A percentile compares a stretch with the other conserved stretches of the same genome.
phyloP scores from a whole-genome alignment of 345 rosid genomes.

The Aquilaria malaccensis region DNA sequence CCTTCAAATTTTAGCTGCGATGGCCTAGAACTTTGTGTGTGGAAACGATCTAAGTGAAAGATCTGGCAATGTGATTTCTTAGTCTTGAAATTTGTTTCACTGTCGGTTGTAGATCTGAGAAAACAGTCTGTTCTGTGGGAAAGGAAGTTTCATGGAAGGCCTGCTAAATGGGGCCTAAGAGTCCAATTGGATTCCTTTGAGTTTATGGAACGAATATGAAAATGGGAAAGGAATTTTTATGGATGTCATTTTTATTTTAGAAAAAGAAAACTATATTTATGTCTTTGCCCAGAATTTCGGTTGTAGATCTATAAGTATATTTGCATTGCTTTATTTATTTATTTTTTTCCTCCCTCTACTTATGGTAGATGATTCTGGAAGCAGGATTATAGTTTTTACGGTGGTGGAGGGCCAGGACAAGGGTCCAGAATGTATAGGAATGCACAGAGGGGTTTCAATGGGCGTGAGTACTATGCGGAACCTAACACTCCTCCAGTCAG shows the following conservation, averaged over 20 bases:
- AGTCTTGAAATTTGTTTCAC: too few species aligned
- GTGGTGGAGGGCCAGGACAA: slow-evolving; percentile 60
- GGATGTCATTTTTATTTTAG: neutral
- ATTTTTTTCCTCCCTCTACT: neutral
- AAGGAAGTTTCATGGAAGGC: too few species aligned
- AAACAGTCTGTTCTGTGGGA: too few species aligned
- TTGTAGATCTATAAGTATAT: neutral
- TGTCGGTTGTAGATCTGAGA: slow-evolving; percentile 16
- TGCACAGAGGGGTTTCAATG: slow-evolving; percentile 59
- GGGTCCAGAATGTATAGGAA: slow-evolving; percentile 53
- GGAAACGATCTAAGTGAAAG: too few species aligned
- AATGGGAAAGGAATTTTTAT: neutral
- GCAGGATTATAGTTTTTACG: slow-evolving; percentile 81
- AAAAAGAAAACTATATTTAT: neutral
- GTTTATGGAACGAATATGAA: too few species aligned
- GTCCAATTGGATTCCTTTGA: too few species aligned
- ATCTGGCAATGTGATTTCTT: too few species aligned
- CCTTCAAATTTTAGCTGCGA: slow-evolving; percentile 3
- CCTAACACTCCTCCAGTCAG: slow-evolving; percentile 72
- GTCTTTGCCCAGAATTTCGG: neutral
- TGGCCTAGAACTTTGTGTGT: neutral
- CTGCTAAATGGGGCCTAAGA: too few species aligned
- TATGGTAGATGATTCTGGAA: slow-evolving; percentile 5
- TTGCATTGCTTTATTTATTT: slow-evolving; percentile 11
- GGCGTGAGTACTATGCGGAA: slow-evolving; percentile 60